phyloP scores from a whole-genome alignment of 192 early-diverging fungal species.

The Podochytrium sp. region DNA sequence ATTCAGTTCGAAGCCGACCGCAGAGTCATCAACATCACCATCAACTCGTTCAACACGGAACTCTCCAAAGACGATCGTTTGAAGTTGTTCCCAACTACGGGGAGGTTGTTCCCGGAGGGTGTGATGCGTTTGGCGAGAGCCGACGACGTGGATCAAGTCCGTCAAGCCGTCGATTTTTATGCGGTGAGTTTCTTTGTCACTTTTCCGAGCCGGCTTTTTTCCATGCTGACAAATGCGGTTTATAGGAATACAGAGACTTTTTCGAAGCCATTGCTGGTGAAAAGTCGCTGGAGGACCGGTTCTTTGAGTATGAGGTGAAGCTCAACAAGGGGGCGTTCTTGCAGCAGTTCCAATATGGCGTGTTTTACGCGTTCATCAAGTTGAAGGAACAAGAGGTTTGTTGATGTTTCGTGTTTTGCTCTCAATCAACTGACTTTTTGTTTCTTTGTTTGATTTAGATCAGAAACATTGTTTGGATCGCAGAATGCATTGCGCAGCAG shows the following conservation, averaged over 20 bases:
- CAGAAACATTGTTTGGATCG: slow-evolving; percentile 98
- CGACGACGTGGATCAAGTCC: slow-evolving; percentile 96
- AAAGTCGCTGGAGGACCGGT: slow-evolving; percentile 87
- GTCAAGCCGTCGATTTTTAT: slow-evolving; percentile 79
- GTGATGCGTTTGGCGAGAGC: slow-evolving; percentile 77
- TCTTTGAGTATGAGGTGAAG: slow-evolving; percentile 93
- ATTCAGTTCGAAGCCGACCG: slow-evolving; percentile 95
- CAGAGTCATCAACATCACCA: slow-evolving; percentile 97
- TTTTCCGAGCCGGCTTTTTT: not conserved
- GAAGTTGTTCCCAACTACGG: slow-evolving; percentile 91
- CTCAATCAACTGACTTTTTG: not conserved
- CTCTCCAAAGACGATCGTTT: slow-evolving; percentile 94
- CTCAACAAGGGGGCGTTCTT: slow-evolving; percentile 92
- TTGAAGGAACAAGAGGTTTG: slow-evolving; percentile 91
- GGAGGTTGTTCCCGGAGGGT: slow-evolving; percentile 92
- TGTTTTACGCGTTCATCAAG: slow-evolving; percentile 94
- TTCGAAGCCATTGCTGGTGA: slow-evolving; percentile 73
- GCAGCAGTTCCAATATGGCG: slow-evolving; percentile 96
- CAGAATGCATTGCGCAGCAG: slow-evolving; percentile 97
- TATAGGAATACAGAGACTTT: slow-evolving; percentile 85
- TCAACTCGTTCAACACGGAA: slow-evolving; percentile 98
- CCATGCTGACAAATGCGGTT: not conserved
- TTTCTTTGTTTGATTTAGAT: slow-evolving; percentile 44
- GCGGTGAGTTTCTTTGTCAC: slow-evolving; percentile 52
- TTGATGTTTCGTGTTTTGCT: not conserved